These are phyloP conservation scores for Podospora pseudoanserina DNA, from an alignment of 495 filamentous ascomycete genomes.

Conservation along the genomic window DNA sequence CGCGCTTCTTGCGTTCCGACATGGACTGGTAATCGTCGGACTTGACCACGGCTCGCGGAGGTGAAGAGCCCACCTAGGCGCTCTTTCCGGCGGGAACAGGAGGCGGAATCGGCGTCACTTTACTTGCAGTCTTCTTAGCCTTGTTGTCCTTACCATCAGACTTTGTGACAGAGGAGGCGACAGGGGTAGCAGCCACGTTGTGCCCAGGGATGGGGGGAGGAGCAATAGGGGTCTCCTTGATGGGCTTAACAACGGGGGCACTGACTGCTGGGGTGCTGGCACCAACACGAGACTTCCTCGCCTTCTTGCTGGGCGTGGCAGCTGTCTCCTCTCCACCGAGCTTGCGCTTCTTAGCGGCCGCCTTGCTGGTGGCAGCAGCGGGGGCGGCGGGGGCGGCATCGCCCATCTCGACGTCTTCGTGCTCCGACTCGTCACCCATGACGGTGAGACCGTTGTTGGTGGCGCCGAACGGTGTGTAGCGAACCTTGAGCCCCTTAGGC, in stretches of 20 bases:
- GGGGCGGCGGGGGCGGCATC: constrained; percentile 15
- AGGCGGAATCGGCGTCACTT: constrained; percentile 39
- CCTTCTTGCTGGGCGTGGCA: constrained; percentile 25
- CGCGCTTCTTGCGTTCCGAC: constrained; percentile 13
- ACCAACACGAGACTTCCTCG: constrained; percentile 30
- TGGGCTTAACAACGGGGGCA: constrained; percentile 3
- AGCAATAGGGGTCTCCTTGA: constrained; percentile 30
- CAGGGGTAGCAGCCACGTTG: constrained; percentile 5
- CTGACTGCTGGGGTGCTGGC: constrained; percentile 10
- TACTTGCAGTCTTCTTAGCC: constrained; percentile 23
- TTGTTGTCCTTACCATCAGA: constrained; percentile 13
- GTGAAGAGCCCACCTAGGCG: constrained; percentile 21
- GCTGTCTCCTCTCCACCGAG: constrained; percentile 24
- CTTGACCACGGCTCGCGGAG: constrained; percentile 7
- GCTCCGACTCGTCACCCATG: constrained; percentile 27
- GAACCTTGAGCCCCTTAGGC: constrained; percentile 42
- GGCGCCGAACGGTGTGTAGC: constrained; percentile 44
- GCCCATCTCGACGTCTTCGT: constrained; percentile 33
- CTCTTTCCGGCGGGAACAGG: constrained; percentile 37
- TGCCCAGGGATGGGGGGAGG: constrained; percentile 24
- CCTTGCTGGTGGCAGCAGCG: constrained; percentile 15
- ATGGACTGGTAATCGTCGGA: constrained; percentile 15
- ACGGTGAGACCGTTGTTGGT: constrained; percentile 19
- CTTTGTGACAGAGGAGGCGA: constrained; percentile 8
- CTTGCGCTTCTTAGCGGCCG: constrained; percentile 45